Percentiles rank a stretch among this genome's conserved stretches.
These are phyloP conservation scores for Solanum chilense DNA, from an alignment of 257 asterid genomes.

Conservation along the genomic window DNA sequence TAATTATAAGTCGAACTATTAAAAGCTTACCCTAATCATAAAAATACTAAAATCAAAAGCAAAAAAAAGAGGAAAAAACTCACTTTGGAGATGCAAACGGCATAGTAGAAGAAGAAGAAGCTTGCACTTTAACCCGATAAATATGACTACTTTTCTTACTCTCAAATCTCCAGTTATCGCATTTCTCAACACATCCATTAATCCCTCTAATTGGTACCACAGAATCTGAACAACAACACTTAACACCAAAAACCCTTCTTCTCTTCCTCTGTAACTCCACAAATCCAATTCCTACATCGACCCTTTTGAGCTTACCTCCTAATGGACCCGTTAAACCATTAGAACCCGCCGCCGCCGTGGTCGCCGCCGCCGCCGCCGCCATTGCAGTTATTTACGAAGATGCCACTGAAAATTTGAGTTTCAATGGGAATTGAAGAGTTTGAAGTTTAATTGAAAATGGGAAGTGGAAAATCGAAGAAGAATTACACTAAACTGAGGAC, in stretches of 20 bases:
- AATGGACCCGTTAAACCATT: slow-evolving; percentile 44
- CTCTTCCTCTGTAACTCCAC: slow-evolving; percentile 38
- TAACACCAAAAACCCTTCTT: slow-evolving; percentile 19
- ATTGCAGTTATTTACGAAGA: slow-evolving; percentile 1
- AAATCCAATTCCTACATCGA: slow-evolving; percentile 21
- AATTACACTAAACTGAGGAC: not conserved
- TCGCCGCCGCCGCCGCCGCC: not conserved
- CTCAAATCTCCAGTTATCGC: slow-evolving; percentile 39
- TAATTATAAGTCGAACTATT: no score
- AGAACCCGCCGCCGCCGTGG: slow-evolving; percentile 47
- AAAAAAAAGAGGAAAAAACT: not conserved
- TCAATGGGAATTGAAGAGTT: not conserved
- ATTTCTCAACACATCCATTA: slow-evolving; percentile 28
- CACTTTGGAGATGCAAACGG: slow-evolving; percentile 62
- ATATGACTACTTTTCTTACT: slow-evolving; percentile 6
- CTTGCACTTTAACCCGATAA: slow-evolving; percentile 18
- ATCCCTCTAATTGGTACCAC: not conserved
- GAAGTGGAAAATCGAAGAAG: not conserved
- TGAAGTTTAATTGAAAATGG: not conserved
- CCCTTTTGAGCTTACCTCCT: slow-evolving; percentile 17
- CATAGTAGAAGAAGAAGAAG: slow-evolving; percentile 27
- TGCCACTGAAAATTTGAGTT: slow-evolving; percentile 1
- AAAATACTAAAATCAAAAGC: not conserved
- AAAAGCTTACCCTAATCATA: not conserved
- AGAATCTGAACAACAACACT: slow-evolving; percentile 41